These are phyloP conservation scores for Hagleromyces aurorensis DNA, from an alignment of 805 yeast genomes.

Conservation along the genomic window DNA sequence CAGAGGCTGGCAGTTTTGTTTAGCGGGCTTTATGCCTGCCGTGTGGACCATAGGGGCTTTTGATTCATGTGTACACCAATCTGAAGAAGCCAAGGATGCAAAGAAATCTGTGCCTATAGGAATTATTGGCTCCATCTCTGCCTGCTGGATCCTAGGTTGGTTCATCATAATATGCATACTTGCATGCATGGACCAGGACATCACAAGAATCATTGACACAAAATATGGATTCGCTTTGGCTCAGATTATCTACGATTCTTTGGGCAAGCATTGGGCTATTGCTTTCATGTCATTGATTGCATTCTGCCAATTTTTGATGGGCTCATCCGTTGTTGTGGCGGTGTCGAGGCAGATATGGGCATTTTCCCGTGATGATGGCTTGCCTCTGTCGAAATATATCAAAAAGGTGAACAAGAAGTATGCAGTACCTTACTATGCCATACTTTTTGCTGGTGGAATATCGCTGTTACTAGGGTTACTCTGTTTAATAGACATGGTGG, in stretches of 20 bases:
- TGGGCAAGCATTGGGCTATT: conserved; percentile 58
- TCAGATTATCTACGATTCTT: conserved; percentile 51
- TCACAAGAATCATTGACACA: conserved; percentile 36
- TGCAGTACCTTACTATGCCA: conserved; percentile 61
- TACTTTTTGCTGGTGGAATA: conserved; percentile 34
- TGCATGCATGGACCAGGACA: conserved; percentile 45
- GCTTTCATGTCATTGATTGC: conserved; percentile 56
- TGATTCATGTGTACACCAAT: conserved; percentile 65
- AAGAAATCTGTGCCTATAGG: conserved; percentile 54
- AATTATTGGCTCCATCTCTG: conserved; percentile 48
- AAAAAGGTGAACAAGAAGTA: conserved; percentile 48
- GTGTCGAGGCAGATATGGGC: conserved; percentile 69
- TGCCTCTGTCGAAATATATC: conserved; percentile 51
- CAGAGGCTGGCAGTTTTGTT: conserved; percentile 46
- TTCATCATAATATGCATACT: conserved; percentile 43
- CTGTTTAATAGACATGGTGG: conserved; percentile 35
- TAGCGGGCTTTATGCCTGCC: conserved; percentile 53
- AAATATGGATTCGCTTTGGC: conserved; percentile 55
- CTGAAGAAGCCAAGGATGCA: conserved; percentile 63
- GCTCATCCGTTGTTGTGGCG: conserved; percentile 53
- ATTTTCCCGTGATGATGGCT: conserved; percentile 68
- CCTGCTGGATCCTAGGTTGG: conserved; percentile 54
- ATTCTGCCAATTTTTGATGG: conserved; percentile 58
- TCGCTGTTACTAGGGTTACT: conserved; percentile 35
- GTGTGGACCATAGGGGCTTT: conserved; percentile 72